Percentiles rank a stretch among this genome's conserved stretches.
These are phyloP conservation scores for Colletotrichum incanum DNA, from an alignment of 2,329 filamentous ascomycete species.

Conservation along the genomic window DNA sequence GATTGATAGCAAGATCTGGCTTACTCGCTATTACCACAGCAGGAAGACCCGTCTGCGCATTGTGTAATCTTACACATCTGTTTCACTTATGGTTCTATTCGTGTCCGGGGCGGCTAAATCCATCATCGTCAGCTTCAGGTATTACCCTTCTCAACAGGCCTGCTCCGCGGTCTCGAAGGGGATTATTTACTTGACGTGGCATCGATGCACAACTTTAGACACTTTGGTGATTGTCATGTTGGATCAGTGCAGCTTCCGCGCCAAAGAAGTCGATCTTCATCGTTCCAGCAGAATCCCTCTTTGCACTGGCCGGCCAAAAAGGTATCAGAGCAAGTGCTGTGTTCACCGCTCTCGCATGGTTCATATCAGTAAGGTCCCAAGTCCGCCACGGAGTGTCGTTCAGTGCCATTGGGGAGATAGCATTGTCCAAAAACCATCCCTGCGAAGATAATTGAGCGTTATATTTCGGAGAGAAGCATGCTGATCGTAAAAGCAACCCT, in stretches of 20 bases:
- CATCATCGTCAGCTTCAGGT: neutral
- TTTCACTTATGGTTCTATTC: neutral
- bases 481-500: too few species aligned
- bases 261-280: constrained; percentile 32
- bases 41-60: neutral
- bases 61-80: neutral
- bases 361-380: constrained; percentile 10
- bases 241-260: constrained; percentile 47
- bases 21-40: neutral
- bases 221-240: constrained; percentile 45
- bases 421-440: constrained; percentile 9
- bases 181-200: constrained; percentile 9
- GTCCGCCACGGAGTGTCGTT: neutral
- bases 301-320: constrained; percentile 19
- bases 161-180: neutral
- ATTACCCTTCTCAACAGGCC: neutral
- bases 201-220: constrained; percentile 45
- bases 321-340: constrained; percentile 37
- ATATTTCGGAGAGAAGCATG: too few species aligned
- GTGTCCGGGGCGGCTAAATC: neutral
- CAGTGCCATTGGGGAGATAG: constrained; percentile 31
- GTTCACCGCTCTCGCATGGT: constrained; percentile 21
- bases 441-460: too few species aligned
- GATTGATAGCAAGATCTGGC: neutral
- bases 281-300: constrained; percentile 34